Conservation (phyloP, 495 filamentous ascomycete genomes). For the Halenospora varia region DNA sequence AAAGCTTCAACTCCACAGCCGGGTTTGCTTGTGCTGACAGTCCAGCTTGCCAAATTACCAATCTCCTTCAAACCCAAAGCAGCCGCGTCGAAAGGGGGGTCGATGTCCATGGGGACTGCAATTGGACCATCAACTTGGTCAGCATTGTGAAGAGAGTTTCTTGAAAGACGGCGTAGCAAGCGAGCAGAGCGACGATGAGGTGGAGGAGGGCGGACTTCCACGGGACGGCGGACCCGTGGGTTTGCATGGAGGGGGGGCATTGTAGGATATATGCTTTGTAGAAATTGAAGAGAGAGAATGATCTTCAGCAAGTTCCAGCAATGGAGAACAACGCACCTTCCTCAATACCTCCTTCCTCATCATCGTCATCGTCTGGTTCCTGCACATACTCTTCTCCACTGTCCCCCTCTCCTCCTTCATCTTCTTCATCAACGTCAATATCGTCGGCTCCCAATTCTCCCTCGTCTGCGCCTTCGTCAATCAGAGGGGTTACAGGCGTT, state of each 20-base stretch:
- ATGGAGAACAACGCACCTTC: conserved; percentile 27
- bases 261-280: background rate
- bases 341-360: conserved; percentile 32
- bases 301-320: background rate
- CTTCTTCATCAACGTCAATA: conserved; percentile 22
- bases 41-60: conserved; percentile 90
- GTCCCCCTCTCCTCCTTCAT: conserved; percentile 17
- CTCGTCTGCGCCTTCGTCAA: conserved; percentile 26
- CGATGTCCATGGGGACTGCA: conserved; percentile 27
- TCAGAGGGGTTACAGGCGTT: conserved; percentile 27
- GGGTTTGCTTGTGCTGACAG: conserved; percentile 85
- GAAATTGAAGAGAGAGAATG: background rate
- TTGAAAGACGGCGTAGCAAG: background rate
- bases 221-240: too few relatives aligned
- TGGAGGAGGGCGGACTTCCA: too few relatives aligned
- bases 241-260: too few relatives aligned
- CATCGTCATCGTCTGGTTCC: conserved; percentile 22
- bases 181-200: background rate
- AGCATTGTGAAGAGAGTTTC: conserved; percentile 1
- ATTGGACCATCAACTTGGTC: background rate
- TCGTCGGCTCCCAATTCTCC: conserved; percentile 27
- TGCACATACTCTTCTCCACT: too few relatives aligned
- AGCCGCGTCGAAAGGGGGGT: conserved; percentile 39
- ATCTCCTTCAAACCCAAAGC: conserved; percentile 73
- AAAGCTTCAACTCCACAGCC: conserved; percentile 85